phyloP scores from a whole-genome alignment of 352 stramenopile species.

The Plasmopara halstedii region DNA sequence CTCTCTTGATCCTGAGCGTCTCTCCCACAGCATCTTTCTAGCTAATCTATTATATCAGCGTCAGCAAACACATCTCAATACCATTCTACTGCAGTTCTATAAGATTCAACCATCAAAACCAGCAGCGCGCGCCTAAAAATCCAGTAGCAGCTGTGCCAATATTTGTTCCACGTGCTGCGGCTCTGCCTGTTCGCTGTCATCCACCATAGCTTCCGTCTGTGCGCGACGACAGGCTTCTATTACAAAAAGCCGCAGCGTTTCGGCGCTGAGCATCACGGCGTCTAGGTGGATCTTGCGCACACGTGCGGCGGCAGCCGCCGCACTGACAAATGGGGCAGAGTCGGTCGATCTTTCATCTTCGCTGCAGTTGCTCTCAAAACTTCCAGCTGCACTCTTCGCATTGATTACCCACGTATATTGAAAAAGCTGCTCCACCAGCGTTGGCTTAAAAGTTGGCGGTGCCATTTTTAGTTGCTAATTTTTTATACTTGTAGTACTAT shows the following conservation, averaged over 20 bases:
- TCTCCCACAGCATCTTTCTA: slow-evolving; percentile 48
- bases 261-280: slow-evolving; percentile 63
- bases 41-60: slow-evolving; percentile 33
- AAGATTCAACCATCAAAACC: not conserved
- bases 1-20: slow-evolving; percentile 29
- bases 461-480: slow-evolving; percentile 7
- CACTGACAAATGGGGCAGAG: slow-evolving; percentile 21
- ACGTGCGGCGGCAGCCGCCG: slow-evolving; percentile 16
- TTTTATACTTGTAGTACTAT: too few species aligned
- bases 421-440: slow-evolving; percentile 70
- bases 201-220: slow-evolving; percentile 85
- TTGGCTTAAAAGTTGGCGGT: slow-evolving; percentile 42
- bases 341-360: slow-evolving; percentile 47
- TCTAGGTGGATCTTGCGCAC: slow-evolving; percentile 72
- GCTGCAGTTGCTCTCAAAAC: slow-evolving; percentile 19
- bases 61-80: slow-evolving; percentile 24
- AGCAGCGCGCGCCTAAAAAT: slow-evolving; percentile 43
- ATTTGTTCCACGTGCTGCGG: slow-evolving; percentile 77
- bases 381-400: slow-evolving; percentile 13
- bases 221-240: slow-evolving; percentile 63
- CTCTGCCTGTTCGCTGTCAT: slow-evolving; percentile 65
- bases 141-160: slow-evolving; percentile 67
- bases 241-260: slow-evolving; percentile 72
- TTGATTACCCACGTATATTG: slow-evolving; percentile 46
- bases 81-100: slow-evolving; percentile 17